Base-by-base conservation (phyloP, 495 filamentous ascomycete genomes). In the Achaetomiella virescens region DNA sequence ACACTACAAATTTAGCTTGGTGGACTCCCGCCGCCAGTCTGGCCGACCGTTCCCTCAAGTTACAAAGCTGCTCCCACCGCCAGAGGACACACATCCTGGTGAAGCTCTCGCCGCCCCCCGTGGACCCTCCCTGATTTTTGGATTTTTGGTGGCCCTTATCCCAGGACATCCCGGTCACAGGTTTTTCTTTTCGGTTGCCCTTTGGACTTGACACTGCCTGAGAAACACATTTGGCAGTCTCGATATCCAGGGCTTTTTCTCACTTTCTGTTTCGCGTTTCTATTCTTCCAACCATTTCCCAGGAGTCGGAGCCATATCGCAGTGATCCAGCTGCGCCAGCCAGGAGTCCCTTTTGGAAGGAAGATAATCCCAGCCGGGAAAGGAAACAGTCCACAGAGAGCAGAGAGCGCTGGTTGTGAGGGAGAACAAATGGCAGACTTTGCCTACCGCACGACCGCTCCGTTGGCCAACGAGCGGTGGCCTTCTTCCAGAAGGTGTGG, bases 401-500 rank as follows among this genome's bases (percentile, higher is more conserved):
- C 17, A 37, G 29, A 42, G 21, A 11, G 18, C 20, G 21, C 11
- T 18, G 21, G 12, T 44, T 24, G 22, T 29, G 21, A 51, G 29
- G 48, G 24, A 60, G 52, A 44, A 58, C 49, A 24, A 40, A 76
- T 76, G 73, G 69, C 72, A 55, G 71, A 75, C 49, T 70, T 72
- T 68, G 64, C 63, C 46, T 75, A 75, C 60, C 70, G 69, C 60
- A 55, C 63, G 48, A 46, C 66, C 18, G 65, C 72, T 62, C 61
- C 61, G 46, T 68, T 67, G 63, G 63, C 74, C 47, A 71, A 69
- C 62, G 74, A 75, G 57, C 66, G 72, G 57, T 78, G 75, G 75
- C 62, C 63, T 27, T 55, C 73, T 55, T 64, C 74, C 57, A 71
- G 71, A 67, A 78, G 75, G 75, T 78, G 74, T 70, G 75, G 67